A percentile compares a stretch with the other conserved stretches of the same genome.
phyloP scores from a whole-genome alignment of 2,329 filamentous ascomycete species.

The Pseudogymnoascus sp. region DNA sequence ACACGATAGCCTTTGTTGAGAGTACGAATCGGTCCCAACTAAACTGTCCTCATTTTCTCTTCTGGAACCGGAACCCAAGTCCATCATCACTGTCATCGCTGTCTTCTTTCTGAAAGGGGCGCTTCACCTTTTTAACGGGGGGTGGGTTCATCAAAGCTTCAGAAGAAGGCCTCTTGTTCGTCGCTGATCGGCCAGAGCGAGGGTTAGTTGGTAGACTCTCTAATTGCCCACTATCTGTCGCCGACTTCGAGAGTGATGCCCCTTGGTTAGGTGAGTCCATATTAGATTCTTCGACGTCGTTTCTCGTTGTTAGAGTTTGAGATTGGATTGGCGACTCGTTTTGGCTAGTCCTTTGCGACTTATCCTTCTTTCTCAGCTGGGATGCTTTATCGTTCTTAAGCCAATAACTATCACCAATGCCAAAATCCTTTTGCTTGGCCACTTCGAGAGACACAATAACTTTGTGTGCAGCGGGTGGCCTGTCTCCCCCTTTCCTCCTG shows the following conservation, averaged over 20 bases:
- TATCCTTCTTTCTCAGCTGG: constrained; percentile 3
- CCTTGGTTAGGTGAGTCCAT: background rate
- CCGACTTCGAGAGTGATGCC: background rate
- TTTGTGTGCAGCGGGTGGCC: constrained; percentile 24
- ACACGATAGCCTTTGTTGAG: no score
- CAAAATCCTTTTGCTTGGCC: constrained; percentile 49
- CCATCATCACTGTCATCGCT: constrained; percentile 26
- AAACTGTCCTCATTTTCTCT: constrained; percentile 12
- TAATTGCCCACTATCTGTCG: background rate
- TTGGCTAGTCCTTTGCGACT: background rate
- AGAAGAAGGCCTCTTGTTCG: constrained; percentile 21
- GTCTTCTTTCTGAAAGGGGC: constrained; percentile 15
- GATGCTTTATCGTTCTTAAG: constrained; percentile 20
- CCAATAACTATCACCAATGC: constrained; percentile 54
- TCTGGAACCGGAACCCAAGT: constrained; percentile 26
- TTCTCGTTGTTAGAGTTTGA: background rate
- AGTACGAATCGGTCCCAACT: background rate
- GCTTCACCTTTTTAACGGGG: constrained; percentile 23
- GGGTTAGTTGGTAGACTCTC: background rate
- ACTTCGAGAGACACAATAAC: constrained; percentile 57
- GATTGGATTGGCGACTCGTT: background rate
- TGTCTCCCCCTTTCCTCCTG: constrained; percentile 43
- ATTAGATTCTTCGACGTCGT: background rate
- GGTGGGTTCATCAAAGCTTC: constrained; percentile 17
- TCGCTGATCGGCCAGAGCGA: background rate